Evolutionary conservation across 164 flowering plant genomes (phyloP).

Genomic region (Aristolochia californica): DNA sequence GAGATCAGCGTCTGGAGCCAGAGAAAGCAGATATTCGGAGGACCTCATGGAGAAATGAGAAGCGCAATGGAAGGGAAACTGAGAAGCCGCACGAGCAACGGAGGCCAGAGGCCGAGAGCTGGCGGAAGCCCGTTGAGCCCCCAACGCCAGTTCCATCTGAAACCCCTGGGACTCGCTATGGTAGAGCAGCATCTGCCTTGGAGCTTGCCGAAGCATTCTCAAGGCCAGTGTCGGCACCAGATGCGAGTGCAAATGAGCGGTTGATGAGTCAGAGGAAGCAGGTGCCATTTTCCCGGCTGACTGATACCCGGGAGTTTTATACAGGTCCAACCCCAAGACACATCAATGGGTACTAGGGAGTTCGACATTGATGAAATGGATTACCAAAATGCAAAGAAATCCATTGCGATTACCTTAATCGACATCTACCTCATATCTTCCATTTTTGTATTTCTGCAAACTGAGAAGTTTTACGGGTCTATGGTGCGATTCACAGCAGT

Average conservation of each 20-base stretch:
- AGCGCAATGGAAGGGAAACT: conserved; percentile 31
- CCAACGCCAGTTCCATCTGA: conserved; percentile 26
- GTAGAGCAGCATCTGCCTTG: conserved; percentile 63
- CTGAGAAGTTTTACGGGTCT: too few species aligned
- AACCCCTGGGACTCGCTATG: conserved; percentile 15
- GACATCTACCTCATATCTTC: too few species aligned
- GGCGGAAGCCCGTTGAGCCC: conserved; percentile 66
- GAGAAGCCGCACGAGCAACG: conserved; percentile 49
- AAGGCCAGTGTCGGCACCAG: conserved; percentile 30
- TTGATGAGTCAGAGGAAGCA: conserved; percentile 33
- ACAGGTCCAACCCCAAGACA: conserved; percentile 18
- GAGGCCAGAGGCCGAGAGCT: conserved; percentile 66
- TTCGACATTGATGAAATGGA: too few species aligned
- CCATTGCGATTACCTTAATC: too few species aligned
- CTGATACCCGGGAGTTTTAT: conserved; percentile 19
- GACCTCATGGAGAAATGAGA: conserved; percentile 51
- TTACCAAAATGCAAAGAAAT: too few species aligned
- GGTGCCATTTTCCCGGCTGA: conserved; percentile 60
- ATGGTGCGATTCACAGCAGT: too few species aligned
- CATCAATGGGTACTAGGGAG: conserved; percentile 22
- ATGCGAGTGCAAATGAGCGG: conserved; percentile 29
- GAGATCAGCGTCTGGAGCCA: conserved; percentile 28
- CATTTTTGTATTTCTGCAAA: too few species aligned
- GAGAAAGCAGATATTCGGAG: conserved; percentile 43
- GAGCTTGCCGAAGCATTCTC: conserved; percentile 84